These are phyloP conservation scores for Nothopassalora personata DNA, from an alignment of 2,329 filamentous ascomycete genomes.

Conservation along the genomic window DNA sequence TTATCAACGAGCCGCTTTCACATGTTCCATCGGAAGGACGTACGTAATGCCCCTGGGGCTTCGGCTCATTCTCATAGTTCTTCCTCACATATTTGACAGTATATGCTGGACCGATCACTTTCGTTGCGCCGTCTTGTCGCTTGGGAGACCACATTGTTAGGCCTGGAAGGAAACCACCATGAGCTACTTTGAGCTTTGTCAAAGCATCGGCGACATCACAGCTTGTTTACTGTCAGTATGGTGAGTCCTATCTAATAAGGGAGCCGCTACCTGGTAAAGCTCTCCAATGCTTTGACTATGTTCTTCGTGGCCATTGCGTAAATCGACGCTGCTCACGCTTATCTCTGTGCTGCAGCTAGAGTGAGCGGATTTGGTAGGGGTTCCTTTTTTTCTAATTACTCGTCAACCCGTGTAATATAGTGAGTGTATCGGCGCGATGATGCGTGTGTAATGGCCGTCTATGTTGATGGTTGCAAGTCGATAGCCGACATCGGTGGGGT, in stretches of 20 bases:
- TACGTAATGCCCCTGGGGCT: constrained; percentile 44
- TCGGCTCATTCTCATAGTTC: constrained; percentile 42
- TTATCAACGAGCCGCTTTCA: background rate
- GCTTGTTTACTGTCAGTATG: constrained; percentile 25
- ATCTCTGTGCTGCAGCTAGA: no score
- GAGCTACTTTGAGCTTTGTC: constrained; percentile 40
- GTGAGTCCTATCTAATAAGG: background rate
- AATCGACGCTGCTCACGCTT: no score
- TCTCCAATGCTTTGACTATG: constrained; percentile 22
- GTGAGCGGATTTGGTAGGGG: no score
- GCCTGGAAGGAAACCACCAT: constrained; percentile 52
- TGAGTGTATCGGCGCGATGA: no score
- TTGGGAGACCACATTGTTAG: constrained; percentile 52
- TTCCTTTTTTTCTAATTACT: no score
- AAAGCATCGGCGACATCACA: constrained; percentile 51
- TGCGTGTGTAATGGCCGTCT: no score
- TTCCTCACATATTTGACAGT: constrained; percentile 50
- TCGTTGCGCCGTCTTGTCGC: constrained; percentile 47
- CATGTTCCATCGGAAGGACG: background rate
- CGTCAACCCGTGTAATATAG: no score
- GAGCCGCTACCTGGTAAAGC: constrained; percentile 20
- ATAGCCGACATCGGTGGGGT: no score
- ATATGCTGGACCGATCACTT: constrained; percentile 52
- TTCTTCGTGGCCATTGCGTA: background rate
- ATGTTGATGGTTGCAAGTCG: no score